These are phyloP conservation scores for Rhynchosporium agropyri DNA, from an alignment of 2,329 filamentous ascomycete species.

Conservation along the genomic window DNA sequence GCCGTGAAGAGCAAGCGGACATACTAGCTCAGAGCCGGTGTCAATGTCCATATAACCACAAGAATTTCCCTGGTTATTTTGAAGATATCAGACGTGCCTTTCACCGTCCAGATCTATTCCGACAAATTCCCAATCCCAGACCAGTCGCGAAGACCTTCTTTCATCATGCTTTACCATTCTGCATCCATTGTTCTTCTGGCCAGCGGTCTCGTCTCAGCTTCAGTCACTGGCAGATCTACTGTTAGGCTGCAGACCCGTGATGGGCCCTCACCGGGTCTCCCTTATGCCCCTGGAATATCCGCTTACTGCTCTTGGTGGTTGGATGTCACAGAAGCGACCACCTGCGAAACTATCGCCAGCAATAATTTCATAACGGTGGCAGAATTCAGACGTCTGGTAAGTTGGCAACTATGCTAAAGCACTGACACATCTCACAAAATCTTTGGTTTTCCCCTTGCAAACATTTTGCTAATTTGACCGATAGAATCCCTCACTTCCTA, in stretches of 20 bases:
- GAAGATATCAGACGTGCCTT: not conserved
- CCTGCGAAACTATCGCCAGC: not conserved
- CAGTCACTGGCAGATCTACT: not conserved
- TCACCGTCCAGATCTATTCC: not conserved
- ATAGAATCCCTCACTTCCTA: constrained; percentile 2
- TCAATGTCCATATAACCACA: not conserved
- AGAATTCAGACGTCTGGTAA: constrained; percentile 3
- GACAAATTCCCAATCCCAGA: not conserved
- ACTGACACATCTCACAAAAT: not conserved
- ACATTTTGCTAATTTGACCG: not conserved
- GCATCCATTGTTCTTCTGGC: not conserved
- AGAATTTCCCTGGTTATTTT: not conserved
- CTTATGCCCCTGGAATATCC: not conserved
- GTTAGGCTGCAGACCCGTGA: not conserved
- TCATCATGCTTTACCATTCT: not conserved
- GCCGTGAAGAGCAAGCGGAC: not conserved
- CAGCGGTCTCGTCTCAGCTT: constrained; percentile 5
- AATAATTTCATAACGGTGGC: not conserved
- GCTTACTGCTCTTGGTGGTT: constrained; percentile 1
- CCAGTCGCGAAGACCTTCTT: not conserved
- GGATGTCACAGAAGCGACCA: not conserved
- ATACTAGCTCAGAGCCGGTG: not conserved
- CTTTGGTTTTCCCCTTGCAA: too few relatives aligned
- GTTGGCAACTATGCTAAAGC: not conserved
- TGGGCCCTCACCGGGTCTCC: not conserved